Evolutionary conservation across 164 flowering plant genomes (phyloP).

Genomic region (Tinospora cordifolia): DNA sequence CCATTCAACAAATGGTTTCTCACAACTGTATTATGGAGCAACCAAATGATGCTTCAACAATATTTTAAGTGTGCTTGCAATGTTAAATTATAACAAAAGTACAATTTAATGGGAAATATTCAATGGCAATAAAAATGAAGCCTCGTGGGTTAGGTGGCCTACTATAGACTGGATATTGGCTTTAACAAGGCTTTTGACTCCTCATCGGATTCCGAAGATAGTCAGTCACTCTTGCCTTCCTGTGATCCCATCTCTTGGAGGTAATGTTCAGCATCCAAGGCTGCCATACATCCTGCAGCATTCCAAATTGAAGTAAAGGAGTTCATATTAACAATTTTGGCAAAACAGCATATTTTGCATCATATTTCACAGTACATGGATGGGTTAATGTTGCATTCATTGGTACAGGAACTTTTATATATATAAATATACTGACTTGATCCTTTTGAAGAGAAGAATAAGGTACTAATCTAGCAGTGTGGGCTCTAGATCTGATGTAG

Average conservation of each 20-base stretch:
- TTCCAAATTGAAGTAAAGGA: neutral
- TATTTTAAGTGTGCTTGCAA: neutral
- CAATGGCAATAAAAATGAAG: neutral
- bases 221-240: constrained; percentile 63
- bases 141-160: neutral
- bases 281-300: constrained; percentile 92
- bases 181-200: constrained; percentile 6
- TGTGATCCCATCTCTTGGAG: constrained; percentile 83
- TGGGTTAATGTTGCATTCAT: no score
- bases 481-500: no score
- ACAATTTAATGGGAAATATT: neutral
- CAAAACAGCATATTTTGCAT: neutral
- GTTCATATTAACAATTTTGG: neutral
- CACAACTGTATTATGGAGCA: neutral
- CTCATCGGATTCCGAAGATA: constrained; percentile 10
- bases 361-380: no score
- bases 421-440: no score
- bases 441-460: no score
- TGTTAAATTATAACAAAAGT: neutral
- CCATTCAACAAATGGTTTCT: neutral
- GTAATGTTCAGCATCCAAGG: constrained; percentile 91
- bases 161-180: constrained; percentile 15
- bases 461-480: no score
- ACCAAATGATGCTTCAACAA: neutral
- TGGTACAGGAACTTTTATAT: no score